These are phyloP conservation scores for Cadophora gregata DNA, from an alignment of 2,329 filamentous ascomycete genomes.

Conservation along the genomic window DNA sequence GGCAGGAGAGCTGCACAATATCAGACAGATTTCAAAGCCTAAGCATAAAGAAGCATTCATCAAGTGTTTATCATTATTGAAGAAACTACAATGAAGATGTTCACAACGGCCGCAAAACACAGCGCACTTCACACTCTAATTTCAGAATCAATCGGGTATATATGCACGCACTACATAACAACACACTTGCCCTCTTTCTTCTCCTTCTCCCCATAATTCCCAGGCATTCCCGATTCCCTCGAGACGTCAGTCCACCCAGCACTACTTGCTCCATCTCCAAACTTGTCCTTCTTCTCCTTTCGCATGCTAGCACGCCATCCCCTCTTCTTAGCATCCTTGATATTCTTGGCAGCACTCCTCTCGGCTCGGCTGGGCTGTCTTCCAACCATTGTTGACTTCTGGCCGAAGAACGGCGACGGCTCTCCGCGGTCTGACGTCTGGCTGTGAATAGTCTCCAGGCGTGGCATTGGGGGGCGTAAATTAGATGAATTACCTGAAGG, in stretches of 20 bases:
- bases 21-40: too few species aligned
- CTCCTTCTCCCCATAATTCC: conserved; percentile 32
- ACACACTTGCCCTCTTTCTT: conserved; percentile 54
- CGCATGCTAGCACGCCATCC: conserved; percentile 55
- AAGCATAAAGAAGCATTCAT: background rate
- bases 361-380: conserved; percentile 59
- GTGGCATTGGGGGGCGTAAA: conserved; percentile 54
- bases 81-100: background rate
- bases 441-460: conserved; percentile 62
- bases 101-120: background rate
- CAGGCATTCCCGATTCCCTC: conserved; percentile 23
- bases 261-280: conserved; percentile 52
- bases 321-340: conserved; percentile 62
- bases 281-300: conserved; percentile 50
- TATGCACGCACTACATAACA: conserved; percentile 53
- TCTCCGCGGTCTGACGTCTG: conserved; percentile 40
- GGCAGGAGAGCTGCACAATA: too few species aligned
- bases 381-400: conserved; percentile 31
- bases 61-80: background rate
- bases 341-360: conserved; percentile 66
- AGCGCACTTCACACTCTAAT: background rate
- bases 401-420: conserved; percentile 34
- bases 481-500: conserved; percentile 50
- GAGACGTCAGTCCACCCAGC: conserved; percentile 60
- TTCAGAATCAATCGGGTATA: conserved; percentile 16